Base-by-base conservation (phyloP, 176 grass and related monocot species). In the Musa itinerans region DNA sequence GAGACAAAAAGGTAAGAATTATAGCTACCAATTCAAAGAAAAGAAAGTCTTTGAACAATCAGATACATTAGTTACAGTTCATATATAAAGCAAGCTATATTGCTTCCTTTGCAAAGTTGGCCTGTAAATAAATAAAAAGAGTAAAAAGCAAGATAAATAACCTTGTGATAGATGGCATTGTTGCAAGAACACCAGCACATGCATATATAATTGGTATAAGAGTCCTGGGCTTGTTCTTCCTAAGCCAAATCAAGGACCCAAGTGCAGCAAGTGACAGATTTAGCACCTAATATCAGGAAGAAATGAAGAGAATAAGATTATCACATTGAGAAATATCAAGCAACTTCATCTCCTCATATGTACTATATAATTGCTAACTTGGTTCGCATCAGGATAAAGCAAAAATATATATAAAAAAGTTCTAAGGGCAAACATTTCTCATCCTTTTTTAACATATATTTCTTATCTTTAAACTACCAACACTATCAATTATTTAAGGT, bases 151-250 rank as follows among this genome's bases (percentile, higher is more conserved):
- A 57, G 66, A 23, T 54, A 7, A 57, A 67, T 78, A 67, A 92
- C 90, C 93, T 90, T 80, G 87, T 93, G 65, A 97, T 89, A 69
- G 88, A 93, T 79, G 93, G 90, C 93, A 97, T 97, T 63, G 87
- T 97, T 82, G 90, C 88, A 78, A 97, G 88, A 86, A 93, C 78
- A 74, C 90, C 55, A 78, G 90, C 93, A 78, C 93, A 96, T 21
- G 79, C 85, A 88, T 96, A 96, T 78, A 96, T 90, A 64, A 93
- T 89, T 63, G 93, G 93, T 76, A 97, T 50, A 79, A 93, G 79
- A 56, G 90, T 90, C 67, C 69, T 93, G 56, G 93, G 90, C 54
- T 93, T 97, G 81, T 92, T 96, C 83, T 96, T 96, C 85, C 89
- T 96, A 23, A 97, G 82, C 90, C 90, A 97, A 90, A 97, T 97